Evolutionary conservation across 176 grass and related monocot species (phyloP), one percentile per base, ranked within the genome.

Genomic region (Juncus effusus): DNA sequence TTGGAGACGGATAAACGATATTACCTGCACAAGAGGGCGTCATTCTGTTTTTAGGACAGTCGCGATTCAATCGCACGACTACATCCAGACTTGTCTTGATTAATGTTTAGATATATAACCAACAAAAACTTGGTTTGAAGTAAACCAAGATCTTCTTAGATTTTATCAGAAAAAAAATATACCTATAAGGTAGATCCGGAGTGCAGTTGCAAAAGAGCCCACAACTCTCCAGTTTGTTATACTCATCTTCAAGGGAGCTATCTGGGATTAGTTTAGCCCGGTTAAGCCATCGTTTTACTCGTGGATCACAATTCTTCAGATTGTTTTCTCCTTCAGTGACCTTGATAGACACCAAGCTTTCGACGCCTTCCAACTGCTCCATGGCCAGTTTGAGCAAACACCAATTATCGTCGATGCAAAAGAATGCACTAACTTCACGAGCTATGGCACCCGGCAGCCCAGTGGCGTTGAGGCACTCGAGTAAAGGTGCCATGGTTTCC

Each of bases 221-320:
- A 63, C 54, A 75, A 36, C 72, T 67, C 39, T 63, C 51, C 38
- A 81, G 12, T 13, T 51, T 76, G 36, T 72, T 65, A 42, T 58
- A 77, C 36, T 81, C 65, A 38, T 62, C 74, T 16, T 4, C 12
- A 16, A 74, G 49, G 1, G 28, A 7, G 36, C 60, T 52, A 59
- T n/a, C 19, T 13, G 7, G 52, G 64, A 76, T 39, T 4, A 0
- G 13, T 45, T 41, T 13, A 4, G 62, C 86, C 13, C 69, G 73
- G 1, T 2, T 56, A n/a, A 65, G 54, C 84, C 84, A 87, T 19
- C 69, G 16, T 14, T 36, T 0, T 1, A 87, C 76, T 56, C 3
- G 56, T 59, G 76, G 79, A 67, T 69, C 28, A 14, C 78, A 81
- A n/a, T 68, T 5, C 3, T 82, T 78, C 8, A 77, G 42, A 36